Percentiles rank a stretch among this genome's conserved stretches.
Evolutionary conservation across 75 land plant genomes (phyloP).

Genomic region (Selaginella moellendorffii): DNA sequence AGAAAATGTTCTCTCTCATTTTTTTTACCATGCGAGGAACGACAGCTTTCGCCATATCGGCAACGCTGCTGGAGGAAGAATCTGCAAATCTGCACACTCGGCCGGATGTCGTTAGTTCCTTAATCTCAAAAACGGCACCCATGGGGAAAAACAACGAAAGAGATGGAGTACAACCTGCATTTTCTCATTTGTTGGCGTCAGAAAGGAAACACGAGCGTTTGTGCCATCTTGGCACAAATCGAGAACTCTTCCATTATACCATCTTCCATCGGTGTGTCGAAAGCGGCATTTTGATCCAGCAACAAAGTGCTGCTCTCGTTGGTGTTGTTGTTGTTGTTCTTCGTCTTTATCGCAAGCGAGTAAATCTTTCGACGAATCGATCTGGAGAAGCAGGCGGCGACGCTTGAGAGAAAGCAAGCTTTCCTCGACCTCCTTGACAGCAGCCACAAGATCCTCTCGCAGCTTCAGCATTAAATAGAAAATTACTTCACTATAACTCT

Average conservation of each 20-base stretch:
- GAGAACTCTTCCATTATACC: slow-evolving; percentile 69
- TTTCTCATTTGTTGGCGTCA: slow-evolving; percentile 70
- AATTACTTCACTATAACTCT: background rate
- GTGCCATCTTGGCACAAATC: slow-evolving; percentile 28
- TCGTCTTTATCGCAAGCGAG: background rate
- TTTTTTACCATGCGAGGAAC: slow-evolving; percentile 97
- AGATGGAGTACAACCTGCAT: too few species aligned
- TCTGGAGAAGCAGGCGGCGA: slow-evolving; percentile 44
- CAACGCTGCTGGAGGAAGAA: slow-evolving; percentile 93
- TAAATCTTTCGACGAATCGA: slow-evolving; percentile 22
- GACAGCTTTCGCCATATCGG: slow-evolving; percentile 94
- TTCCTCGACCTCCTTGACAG: slow-evolving; percentile 79
- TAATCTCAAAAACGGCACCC: too few species aligned
- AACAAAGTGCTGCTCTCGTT: slow-evolving; percentile 19
- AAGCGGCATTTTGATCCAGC: slow-evolving; percentile 87
- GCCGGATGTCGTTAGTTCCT: too few species aligned
- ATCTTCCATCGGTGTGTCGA: slow-evolving; percentile 74
- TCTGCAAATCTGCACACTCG: slow-evolving; percentile 99
- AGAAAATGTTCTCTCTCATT: too few species aligned
- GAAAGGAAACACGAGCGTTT: slow-evolving; percentile 61
- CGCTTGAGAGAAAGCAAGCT: slow-evolving; percentile 75
- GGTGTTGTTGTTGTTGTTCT: background rate
- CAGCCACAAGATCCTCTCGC: slow-evolving; percentile 55
- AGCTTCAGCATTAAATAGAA: slow-evolving; percentile 28
- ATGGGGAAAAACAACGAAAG: too few species aligned